phyloP scores from a whole-genome alignment of 2,329 filamentous ascomycete genomes.

The Verticillium albo-atrum region DNA sequence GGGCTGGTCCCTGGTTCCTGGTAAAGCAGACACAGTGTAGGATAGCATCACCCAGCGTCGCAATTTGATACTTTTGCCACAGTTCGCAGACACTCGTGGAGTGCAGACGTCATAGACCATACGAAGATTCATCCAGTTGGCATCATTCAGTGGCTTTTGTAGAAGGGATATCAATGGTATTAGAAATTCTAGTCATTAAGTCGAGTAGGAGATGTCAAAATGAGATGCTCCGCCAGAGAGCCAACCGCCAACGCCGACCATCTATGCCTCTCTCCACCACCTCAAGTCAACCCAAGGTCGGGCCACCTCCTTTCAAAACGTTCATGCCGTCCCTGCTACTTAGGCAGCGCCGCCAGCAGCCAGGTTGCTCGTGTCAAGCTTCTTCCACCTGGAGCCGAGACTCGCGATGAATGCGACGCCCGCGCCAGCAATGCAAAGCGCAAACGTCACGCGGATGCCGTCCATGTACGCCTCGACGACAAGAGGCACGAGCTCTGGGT shows the following conservation, averaged over 20 bases:
- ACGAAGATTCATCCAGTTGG: neutral
- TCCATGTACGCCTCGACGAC: conserved; percentile 31
- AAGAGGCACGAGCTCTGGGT: conserved; percentile 33
- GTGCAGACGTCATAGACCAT: too few relatives aligned
- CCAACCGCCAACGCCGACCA: neutral
- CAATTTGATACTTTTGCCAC: too few relatives aligned
- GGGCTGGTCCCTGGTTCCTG: too few relatives aligned
- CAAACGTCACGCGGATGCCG: conserved; percentile 21
- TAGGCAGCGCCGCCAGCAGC: neutral
- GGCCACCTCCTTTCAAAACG: too few relatives aligned
- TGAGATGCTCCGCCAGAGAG: neutral
- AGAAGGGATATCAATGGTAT: neutral
- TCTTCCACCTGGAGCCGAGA: neutral
- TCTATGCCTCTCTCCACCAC: neutral
- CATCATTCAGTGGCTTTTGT: too few relatives aligned
- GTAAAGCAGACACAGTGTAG: too few relatives aligned
- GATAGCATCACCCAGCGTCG: too few relatives aligned
- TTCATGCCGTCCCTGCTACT: neutral
- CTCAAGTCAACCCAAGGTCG: too few relatives aligned
- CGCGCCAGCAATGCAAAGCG: conserved; percentile 17
- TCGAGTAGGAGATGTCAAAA: neutral
- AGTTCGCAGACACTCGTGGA: too few relatives aligned
- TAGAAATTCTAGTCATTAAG: neutral
- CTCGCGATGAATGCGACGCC: conserved; percentile 24
- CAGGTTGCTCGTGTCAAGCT: neutral